Evolutionary conservation across 2,329 filamentous ascomycete genomes (phyloP), one percentile per base, ranked within the genome.

Genomic region (Colletotrichum zoysiae): DNA sequence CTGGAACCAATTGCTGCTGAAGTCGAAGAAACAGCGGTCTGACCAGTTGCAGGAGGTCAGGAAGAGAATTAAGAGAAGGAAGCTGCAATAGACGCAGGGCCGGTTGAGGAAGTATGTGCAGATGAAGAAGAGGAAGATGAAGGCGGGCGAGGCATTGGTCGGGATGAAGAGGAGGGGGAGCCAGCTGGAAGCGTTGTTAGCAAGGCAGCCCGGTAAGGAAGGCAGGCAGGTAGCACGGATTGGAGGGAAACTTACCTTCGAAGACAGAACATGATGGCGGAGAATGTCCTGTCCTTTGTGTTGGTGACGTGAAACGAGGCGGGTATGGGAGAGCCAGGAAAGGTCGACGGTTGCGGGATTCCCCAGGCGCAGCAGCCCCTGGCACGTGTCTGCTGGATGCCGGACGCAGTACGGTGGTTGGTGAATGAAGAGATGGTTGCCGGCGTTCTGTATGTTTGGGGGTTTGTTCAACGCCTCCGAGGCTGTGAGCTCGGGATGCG

Each of bases 81-180:
- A 91, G 73, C 95, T 97, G 89, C 96, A 99, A 88, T 99, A 99
- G 77, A 97, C 92, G 85, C 96, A 99, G 65, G 96, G 96, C 67
- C 95, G 92, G 84, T 98, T 97, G 78, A 99, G 91, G 83, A 97
- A 93, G 86, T 97, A 98, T 75, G 95, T 97, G 82, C 95, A 94
- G 75, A 94, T 88, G 85, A 99, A 92, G 87, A 96, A 94, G 83
- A 94, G 89, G 84, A 95, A 90, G 81, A 96, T 93, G 85, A 95
- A 95, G 78, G 93, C 88, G 35, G 93, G 93, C 70, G 93, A 95
- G 76, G 93, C 92, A 81, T 95, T 95, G 71, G 93, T 94, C 64
- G 93, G 93, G 77, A 96, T 95, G 83, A 96, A 95, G 80, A 96
- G 93, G 76, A 96, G 90, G 40, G 93, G 93, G 63, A 96, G 89